Evolutionary conservation across 805 yeast genomes (phyloP).

Genomic region (Saturnispora diversa): DNA sequence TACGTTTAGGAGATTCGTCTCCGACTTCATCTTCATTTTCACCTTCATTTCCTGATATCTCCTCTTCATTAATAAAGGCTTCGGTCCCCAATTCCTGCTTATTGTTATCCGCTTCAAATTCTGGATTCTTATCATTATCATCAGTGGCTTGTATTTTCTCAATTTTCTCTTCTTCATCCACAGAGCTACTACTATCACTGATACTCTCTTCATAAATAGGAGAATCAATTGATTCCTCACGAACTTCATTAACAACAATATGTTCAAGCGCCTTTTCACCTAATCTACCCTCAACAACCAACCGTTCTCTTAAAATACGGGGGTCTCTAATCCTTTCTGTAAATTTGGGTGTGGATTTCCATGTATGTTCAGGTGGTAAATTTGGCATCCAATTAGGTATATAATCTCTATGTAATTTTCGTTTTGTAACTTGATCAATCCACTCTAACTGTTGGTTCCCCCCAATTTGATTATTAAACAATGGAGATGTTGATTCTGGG

Average conservation of each 20-base stretch:
- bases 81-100: background rate
- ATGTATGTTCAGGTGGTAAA: slow-evolving; percentile 92
- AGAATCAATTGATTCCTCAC: background rate
- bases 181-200: slow-evolving; percentile 13
- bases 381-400: slow-evolving; percentile 77
- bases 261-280: slow-evolving; percentile 73
- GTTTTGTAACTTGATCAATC: slow-evolving; percentile 13
- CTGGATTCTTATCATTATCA: background rate
- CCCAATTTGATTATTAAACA: too few species aligned
- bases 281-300: slow-evolving; percentile 72
- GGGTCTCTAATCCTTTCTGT: slow-evolving; percentile 60
- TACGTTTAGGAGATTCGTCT: background rate
- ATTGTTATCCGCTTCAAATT: background rate
- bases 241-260: slow-evolving; percentile 28
- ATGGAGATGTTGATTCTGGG: too few species aligned
- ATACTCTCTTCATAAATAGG: slow-evolving; percentile 5
- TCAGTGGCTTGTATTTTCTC: background rate
- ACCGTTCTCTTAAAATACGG: slow-evolving; percentile 55
- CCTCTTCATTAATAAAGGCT: background rate
- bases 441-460: slow-evolving; percentile 6
- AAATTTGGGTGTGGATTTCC: slow-evolving; percentile 65
- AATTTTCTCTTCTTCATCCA: slow-evolving; percentile 6
- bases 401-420: slow-evolving; percentile 30
- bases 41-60: background rate
- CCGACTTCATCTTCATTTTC: slow-evolving; percentile 9